Evolutionary conservation across 352 stramenopile species (phyloP), one percentile per base, ranked within the genome.

Genomic region (Globisporangium iwayamae): DNA sequence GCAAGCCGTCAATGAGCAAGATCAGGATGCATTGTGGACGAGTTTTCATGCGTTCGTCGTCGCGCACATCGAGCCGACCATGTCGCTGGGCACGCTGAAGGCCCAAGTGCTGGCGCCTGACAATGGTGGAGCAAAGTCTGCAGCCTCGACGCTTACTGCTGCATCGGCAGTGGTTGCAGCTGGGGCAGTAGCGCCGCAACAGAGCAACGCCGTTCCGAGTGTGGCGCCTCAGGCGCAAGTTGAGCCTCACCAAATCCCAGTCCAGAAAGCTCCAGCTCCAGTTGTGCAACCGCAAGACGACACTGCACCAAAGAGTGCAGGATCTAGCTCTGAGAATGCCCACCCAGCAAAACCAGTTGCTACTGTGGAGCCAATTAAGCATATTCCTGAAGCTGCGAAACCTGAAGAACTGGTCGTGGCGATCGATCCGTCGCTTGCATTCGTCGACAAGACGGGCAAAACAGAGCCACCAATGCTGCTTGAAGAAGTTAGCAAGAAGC

Each of bases 41-140:
- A 57, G 56, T 9, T 92, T 90, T 62, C 78, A 87, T 54, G 80
- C 74, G 18, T 92, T 92, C 63, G 75, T 90, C 20, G 68, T 67
- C 14, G 77, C 73, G 4, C 76, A 92, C 41, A 71, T 92, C 56
- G 83, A 92, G 56, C 73, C 74, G 20, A 77, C 66, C 36, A 63
- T 90, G 65, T 76, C 78, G 30, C 56, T 89, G 8, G 66, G 71
- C 4, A 76, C 76, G 68, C 63, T 92, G 51, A 72, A 89, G 67
- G 63, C 81, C 22, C 83, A 92, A 67, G 71, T 89, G 41, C 16
- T 41, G 50, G 68, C 83, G 56, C 78, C 75, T 34, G 66, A 76
- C 45, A 73, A 72, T 32, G 75, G 68, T 11, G 45, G 66, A 38
- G 60, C 61, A n/a, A 9, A 57, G 28, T 59, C 55, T 50, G 8